A percentile compares a stretch with the other conserved stretches of the same genome.
Conservation (phyloP, 2,329 filamentous ascomycete genomes). For the Calonectria pseudoreteaudii region DNA sequence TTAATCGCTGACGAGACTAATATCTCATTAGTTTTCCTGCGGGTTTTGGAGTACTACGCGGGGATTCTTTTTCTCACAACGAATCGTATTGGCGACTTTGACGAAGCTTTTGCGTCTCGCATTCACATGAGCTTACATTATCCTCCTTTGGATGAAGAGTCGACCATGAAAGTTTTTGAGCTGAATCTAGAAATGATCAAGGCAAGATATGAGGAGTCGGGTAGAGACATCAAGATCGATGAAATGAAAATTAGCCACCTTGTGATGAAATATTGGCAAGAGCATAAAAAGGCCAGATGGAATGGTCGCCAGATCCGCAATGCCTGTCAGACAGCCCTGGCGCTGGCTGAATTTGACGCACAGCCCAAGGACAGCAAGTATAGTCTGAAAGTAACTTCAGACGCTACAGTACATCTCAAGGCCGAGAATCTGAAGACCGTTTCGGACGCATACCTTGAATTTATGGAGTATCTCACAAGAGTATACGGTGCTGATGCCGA, state of each 20-base stretch:
- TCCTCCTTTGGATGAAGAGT: constrained; percentile 1
- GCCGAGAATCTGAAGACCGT: not conserved
- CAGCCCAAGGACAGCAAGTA: constrained; percentile 10
- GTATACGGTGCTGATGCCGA: not conserved
- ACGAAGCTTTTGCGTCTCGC: constrained; percentile 44
- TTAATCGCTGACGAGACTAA: not conserved
- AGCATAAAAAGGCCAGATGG: not conserved
- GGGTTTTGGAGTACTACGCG: constrained; percentile 21
- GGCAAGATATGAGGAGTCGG: not conserved
- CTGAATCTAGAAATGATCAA: constrained; percentile 34
- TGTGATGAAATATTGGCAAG: not conserved
- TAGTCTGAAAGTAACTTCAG: not conserved
- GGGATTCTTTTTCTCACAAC: constrained; percentile 25
- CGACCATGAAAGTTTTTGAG: constrained; percentile 20
- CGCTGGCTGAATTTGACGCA: constrained; percentile 21
- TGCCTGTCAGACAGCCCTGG: constrained; percentile 26
- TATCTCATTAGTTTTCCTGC: not conserved
- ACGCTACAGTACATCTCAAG: not conserved
- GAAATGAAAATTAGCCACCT: not conserved
- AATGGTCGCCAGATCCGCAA: constrained; percentile 35
- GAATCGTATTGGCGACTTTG: constrained; percentile 22
- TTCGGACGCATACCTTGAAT: not conserved
- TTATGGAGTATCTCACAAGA: not conserved
- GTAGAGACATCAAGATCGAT: not conserved
- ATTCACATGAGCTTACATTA: constrained; percentile 43